Conservation (phyloP, 2,329 filamentous ascomycete species). For the Nemania bipapillata region DNA sequence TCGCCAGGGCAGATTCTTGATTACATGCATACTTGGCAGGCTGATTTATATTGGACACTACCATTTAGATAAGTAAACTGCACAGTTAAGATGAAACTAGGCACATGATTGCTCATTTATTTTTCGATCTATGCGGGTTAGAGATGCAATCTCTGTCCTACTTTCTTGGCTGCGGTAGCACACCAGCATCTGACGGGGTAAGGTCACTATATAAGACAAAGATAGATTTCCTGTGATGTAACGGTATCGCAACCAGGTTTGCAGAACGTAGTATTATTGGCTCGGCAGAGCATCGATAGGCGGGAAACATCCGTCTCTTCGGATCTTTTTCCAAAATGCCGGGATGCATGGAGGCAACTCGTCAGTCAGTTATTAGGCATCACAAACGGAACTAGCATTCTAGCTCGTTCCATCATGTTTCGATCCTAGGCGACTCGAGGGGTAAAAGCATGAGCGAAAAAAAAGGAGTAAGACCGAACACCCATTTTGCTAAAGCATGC, state of each 20-base stretch:
- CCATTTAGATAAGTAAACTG: not conserved
- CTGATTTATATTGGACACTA: not conserved
- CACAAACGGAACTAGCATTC: not conserved
- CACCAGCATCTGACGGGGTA: not conserved
- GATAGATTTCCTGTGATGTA: not conserved
- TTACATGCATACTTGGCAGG: constrained; percentile 10
- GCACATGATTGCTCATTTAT: not conserved
- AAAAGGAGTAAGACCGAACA: not conserved
- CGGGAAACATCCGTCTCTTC: not conserved
- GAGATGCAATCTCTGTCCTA: not conserved
- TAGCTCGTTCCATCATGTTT: not conserved
- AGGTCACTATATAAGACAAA: not conserved
- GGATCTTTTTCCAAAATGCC: not conserved
- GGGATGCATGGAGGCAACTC: not conserved
- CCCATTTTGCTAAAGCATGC: not conserved
- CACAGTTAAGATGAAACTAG: not conserved
- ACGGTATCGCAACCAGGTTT: constrained; percentile 9
- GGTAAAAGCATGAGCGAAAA: not conserved
- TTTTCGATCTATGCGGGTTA: not conserved
- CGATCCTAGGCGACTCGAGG: not conserved
- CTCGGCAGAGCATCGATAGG: not conserved
- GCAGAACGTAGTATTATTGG: constrained; percentile 5
- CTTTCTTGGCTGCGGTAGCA: not conserved
- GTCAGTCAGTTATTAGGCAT: not conserved
- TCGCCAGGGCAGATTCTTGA: constrained; percentile 20